Conservation (phyloP, 2,329 filamentous ascomycete genomes). For the Epichloe baconii region DNA sequence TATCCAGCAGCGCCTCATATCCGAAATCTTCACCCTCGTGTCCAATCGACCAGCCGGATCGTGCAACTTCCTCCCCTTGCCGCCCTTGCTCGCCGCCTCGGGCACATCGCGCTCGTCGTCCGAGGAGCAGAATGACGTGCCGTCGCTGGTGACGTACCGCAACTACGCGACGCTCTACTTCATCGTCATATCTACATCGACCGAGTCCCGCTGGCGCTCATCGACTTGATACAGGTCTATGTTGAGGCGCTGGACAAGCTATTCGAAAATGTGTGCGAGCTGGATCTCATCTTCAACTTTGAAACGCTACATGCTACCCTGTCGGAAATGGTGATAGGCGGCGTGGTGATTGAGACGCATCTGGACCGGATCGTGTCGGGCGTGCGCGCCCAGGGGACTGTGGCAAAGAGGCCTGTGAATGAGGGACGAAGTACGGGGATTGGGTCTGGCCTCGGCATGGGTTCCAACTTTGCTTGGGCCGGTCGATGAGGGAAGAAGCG, state of each 20-base stretch:
- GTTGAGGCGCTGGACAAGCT: constrained; percentile 89
- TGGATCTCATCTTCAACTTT: constrained; percentile 98
- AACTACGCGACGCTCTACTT: constrained; percentile 98
- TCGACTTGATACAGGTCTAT: constrained; percentile 96
- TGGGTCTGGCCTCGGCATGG: constrained; percentile 40
- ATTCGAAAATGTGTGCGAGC: constrained; percentile 97
- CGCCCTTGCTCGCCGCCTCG: constrained; percentile 50
- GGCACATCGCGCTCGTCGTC: constrained; percentile 50
- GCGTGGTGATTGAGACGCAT: constrained; percentile 86
- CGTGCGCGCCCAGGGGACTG: constrained; percentile 62
- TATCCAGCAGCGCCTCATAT: constrained; percentile 92
- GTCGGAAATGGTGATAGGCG: constrained; percentile 89
- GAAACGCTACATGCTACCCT: constrained; percentile 88
- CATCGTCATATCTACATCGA: constrained; percentile 93
- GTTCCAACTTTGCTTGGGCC: constrained; percentile 45
- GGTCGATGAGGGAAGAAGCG: constrained; percentile 15
- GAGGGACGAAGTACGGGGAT: constrained; percentile 40
- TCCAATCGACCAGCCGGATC: constrained; percentile 81
- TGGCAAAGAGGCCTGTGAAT: constrained; percentile 68
- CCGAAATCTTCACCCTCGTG: constrained; percentile 93
- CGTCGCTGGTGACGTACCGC: constrained; percentile 91
- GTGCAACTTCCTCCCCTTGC: constrained; percentile 89
- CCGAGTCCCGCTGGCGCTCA: constrained; percentile 91
- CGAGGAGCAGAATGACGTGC: constrained; percentile 71
- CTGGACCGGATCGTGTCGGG: constrained; percentile 79